Conservation (phyloP, 2,329 filamentous ascomycete species). For the Zymoseptoria tritici region DNA sequence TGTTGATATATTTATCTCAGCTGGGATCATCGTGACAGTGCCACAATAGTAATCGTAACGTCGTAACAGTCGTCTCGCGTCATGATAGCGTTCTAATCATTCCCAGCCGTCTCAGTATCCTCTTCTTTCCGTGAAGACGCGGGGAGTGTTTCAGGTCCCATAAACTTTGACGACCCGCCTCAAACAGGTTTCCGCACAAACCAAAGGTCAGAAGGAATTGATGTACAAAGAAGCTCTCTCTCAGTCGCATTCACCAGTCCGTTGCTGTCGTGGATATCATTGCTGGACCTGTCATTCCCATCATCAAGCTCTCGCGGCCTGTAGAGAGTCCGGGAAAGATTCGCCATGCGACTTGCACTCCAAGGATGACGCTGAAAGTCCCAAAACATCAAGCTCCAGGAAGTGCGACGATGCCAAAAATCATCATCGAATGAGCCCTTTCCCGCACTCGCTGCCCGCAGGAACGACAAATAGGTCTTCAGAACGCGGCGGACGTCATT, state of each 20-base stretch:
- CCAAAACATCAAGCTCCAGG: conserved; percentile 28
- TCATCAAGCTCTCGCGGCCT: not conserved
- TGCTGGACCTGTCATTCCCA: not conserved
- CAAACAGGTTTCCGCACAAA: not conserved
- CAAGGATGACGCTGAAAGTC: conserved; percentile 4
- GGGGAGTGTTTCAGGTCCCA: not conserved
- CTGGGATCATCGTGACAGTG: not conserved
- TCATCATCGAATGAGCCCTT: conserved; percentile 19
- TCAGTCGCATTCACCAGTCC: conserved; percentile 4
- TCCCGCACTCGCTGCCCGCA: conserved; percentile 7
- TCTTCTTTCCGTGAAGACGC: not conserved
- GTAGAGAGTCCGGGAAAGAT: not conserved
- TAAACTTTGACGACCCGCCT: not conserved
- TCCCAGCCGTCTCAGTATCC: not conserved
- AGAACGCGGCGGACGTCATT: conserved; percentile 29
- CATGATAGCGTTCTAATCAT: not conserved
- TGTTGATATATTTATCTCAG: too few relatives aligned
- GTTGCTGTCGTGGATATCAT: not conserved
- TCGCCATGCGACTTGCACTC: not conserved
- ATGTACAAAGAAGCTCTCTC: conserved; percentile 12
- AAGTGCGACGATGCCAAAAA: conserved; percentile 17
- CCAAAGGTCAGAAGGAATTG: conserved; percentile 9
- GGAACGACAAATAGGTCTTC: conserved; percentile 24
- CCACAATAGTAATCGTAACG: too few relatives aligned
- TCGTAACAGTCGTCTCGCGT: not conserved